These are phyloP conservation scores for Detonula confervacea DNA, from an alignment of 352 stramenopile species.

Conservation along the genomic window DNA sequence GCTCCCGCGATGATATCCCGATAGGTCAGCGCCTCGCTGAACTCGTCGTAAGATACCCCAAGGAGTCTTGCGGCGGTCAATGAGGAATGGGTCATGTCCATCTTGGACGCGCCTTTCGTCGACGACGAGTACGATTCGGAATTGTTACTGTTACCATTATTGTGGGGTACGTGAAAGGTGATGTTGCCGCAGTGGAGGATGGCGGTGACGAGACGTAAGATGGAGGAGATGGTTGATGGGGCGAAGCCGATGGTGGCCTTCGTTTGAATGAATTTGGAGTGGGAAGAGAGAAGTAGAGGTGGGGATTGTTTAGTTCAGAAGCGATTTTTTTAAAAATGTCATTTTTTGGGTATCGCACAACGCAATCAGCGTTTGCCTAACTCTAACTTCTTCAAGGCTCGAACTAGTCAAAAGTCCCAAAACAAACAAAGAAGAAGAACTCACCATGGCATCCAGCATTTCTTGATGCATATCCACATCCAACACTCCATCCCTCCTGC, in stretches of 20 bases:
- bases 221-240: conserved; percentile 57
- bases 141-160: conserved; percentile 64
- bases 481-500: conserved; percentile 72
- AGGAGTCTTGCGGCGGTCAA: conserved; percentile 63
- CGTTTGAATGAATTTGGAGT: too few relatives aligned
- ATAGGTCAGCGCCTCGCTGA: conserved; percentile 68
- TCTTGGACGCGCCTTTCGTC: conserved; percentile 80
- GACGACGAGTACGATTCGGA: conserved; percentile 78
- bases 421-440: too few relatives aligned
- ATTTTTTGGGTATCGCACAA: not conserved
- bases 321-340: too few relatives aligned
- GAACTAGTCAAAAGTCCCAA: too few relatives aligned
- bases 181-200: conserved; percentile 88
- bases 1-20: conserved; percentile 63
- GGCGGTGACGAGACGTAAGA: conserved; percentile 78
- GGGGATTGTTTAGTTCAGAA: too few relatives aligned
- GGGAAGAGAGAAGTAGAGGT: not conserved
- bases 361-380: too few relatives aligned
- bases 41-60: conserved; percentile 72
- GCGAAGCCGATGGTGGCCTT: conserved; percentile 78
- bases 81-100: conserved; percentile 83
- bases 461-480: conserved; percentile 57
- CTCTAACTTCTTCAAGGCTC: too few relatives aligned
- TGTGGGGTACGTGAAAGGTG: conserved; percentile 77
- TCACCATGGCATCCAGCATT: conserved; percentile 76